A percentile compares a stretch with the other conserved stretches of the same genome.
Conservation (phyloP, 805 yeast species). For the Ogataea nonfermentans region DNA sequence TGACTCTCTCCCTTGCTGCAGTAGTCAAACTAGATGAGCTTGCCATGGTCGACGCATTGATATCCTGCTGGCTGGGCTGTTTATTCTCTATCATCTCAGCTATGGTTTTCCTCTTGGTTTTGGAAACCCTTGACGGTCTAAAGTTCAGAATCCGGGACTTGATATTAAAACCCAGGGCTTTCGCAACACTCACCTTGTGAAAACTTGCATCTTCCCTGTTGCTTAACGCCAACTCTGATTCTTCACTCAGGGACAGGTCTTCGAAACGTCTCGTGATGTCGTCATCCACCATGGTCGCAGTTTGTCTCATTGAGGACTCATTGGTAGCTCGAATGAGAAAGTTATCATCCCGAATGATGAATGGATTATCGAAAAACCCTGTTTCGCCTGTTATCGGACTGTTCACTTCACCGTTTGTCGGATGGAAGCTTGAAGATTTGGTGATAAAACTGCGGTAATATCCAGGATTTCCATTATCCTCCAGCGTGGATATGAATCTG, state of each 20-base stretch:
- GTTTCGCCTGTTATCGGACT: conserved; percentile 15
- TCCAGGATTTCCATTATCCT: conserved; percentile 26
- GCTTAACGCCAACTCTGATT: conserved; percentile 4
- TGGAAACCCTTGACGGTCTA: conserved; percentile 23
- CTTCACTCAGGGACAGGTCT: conserved; percentile 10
- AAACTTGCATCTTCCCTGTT: conserved; percentile 13
- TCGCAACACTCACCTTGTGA: conserved; percentile 44
- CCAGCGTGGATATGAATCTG: conserved; percentile 26
- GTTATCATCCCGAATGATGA: conserved; percentile 22
- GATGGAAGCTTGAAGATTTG: conserved; percentile 12
- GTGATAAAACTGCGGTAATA: conserved; percentile 17
- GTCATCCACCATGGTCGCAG: conserved; percentile 11
- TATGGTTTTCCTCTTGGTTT: conserved; percentile 7
- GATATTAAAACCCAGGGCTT: conserved; percentile 46
- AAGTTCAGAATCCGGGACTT: conserved; percentile 42
- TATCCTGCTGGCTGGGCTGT: conserved; percentile 13
- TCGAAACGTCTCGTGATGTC: conserved; percentile 12
- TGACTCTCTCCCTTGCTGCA: conserved; percentile 27
- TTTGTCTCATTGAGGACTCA: conserved; percentile 11
- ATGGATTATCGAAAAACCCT: conserved; percentile 16
- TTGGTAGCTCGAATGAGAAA: conserved; percentile 20
- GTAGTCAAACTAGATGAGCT: conserved; percentile 11
- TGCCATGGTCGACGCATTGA: conserved; percentile 13
- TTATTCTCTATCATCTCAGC: conserved; percentile 14
- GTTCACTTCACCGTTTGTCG: conserved; percentile 5